Evolutionary conservation across 805 yeast genomes (phyloP).

Genomic region (Cyberlindnera misumaiensis): DNA sequence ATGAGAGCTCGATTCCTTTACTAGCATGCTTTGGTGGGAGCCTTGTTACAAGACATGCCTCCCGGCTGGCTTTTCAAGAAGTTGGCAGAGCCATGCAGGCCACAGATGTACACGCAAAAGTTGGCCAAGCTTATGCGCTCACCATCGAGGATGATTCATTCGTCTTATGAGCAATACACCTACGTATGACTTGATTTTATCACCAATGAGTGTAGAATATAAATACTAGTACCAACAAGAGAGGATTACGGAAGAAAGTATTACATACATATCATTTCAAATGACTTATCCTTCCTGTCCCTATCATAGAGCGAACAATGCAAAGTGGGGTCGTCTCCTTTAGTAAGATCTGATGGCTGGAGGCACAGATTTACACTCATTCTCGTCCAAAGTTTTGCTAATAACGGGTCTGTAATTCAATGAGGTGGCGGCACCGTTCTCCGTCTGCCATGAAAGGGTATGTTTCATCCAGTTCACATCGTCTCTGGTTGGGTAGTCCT

Average conservation of each 20-base stretch:
- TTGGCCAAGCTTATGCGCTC: constrained; percentile 51
- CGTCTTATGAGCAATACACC: not conserved
- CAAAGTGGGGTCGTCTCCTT: constrained; percentile 1
- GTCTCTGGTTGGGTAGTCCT: constrained; percentile 93
- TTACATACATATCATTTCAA: too few relatives aligned
- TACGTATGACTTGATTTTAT: too few relatives aligned
- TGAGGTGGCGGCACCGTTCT: constrained; percentile 60
- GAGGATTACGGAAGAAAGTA: too few relatives aligned
- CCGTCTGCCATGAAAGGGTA: constrained; percentile 83
- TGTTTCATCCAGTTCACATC: constrained; percentile 98
- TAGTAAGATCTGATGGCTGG: constrained; percentile 95
- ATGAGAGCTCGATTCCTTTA: constrained; percentile 28
- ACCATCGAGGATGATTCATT: constrained; percentile 12
- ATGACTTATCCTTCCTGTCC: not conserved
- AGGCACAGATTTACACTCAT: constrained; percentile 92
- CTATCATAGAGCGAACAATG: not conserved
- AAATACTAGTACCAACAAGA: too few relatives aligned
- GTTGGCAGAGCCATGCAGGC: constrained; percentile 82
- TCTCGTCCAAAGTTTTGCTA: constrained; percentile 77
- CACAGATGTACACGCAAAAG: constrained; percentile 63
- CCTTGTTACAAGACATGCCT: constrained; percentile 57
- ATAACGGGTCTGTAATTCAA: constrained; percentile 85
- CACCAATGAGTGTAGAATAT: too few relatives aligned
- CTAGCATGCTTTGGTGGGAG: constrained; percentile 71
- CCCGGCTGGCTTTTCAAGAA: constrained; percentile 53